phyloP scores from a whole-genome alignment of 768 basidiomycete genomes.

The Mycena capillaripes region DNA sequence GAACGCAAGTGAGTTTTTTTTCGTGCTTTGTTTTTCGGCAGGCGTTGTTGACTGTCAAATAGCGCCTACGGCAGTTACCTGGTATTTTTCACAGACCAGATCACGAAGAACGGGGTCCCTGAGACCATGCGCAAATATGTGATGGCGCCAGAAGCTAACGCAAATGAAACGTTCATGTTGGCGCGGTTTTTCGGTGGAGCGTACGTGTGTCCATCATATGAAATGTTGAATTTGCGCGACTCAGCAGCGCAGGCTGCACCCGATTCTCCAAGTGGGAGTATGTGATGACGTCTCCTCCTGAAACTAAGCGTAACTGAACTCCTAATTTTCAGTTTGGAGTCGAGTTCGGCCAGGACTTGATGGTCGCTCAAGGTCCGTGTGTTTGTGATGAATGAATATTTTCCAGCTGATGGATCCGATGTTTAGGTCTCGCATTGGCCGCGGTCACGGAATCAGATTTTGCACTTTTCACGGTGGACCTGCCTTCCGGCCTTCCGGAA shows the following conservation, averaged over 20 bases:
- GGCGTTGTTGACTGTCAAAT: not conserved
- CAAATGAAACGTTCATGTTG: constrained; percentile 26
- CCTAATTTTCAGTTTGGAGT: constrained; percentile 23
- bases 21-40: no score
- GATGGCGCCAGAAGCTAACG: constrained; percentile 33
- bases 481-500: constrained; percentile 13
- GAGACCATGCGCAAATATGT: constrained; percentile 14
- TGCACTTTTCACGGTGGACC: constrained; percentile 17
- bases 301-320: not conserved
- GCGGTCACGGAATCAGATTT: not conserved
- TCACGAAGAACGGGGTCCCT: constrained; percentile 4
- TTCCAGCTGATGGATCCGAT: no score
- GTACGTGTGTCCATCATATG: constrained; percentile 17
- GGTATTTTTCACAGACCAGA: constrained; percentile 20
- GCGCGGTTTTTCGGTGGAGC: constrained; percentile 25
- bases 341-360: constrained; percentile 31
- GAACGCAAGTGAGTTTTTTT: constrained; percentile 49
- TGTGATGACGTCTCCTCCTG: not conserved
- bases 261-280: constrained; percentile 30
- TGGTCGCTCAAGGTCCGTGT: constrained; percentile 26
- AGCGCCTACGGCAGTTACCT: constrained; percentile 34
- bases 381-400: not conserved
- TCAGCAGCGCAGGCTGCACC: constrained; percentile 19
- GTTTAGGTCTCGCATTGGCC: constrained; percentile 32
- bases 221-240: no score